These are phyloP conservation scores for Hypoxylon rubiginosum DNA, from an alignment of 2,329 filamentous ascomycete genomes.

Conservation along the genomic window DNA sequence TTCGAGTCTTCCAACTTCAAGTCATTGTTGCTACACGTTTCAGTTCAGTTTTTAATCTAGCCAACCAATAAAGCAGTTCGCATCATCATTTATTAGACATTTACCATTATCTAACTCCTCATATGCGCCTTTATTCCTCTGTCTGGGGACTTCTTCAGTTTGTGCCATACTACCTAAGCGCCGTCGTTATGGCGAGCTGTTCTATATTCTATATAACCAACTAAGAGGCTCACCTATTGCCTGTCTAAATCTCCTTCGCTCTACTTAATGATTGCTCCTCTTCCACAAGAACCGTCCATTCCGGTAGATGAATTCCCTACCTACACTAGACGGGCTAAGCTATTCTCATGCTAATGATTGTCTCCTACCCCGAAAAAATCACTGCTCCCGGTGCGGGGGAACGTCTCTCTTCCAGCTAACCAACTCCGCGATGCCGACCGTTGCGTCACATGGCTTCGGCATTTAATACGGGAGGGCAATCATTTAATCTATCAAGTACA, in stretches of 20 bases:
- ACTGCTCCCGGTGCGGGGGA: slow-evolving; percentile 37
- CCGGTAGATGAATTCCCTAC: neutral
- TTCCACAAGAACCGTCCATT: neutral
- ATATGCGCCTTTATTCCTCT: too few species aligned
- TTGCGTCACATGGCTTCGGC: slow-evolving; percentile 34
- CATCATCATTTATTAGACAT: neutral
- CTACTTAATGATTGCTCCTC: neutral
- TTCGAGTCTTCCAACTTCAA: neutral
- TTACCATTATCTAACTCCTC: neutral
- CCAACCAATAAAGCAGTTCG: neutral
- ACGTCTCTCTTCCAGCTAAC: slow-evolving; percentile 9
- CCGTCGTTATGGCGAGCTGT: too few species aligned
- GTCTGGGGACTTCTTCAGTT: too few species aligned
- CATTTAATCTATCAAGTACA: neutral
- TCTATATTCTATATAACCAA: too few species aligned
- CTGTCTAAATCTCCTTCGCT: neutral
- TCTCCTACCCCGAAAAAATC: neutral
- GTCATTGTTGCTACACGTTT: neutral
- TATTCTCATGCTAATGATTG: slow-evolving; percentile 9
- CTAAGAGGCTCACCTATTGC: too few species aligned
- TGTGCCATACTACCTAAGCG: too few species aligned
- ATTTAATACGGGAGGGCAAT: slow-evolving; percentile 29
- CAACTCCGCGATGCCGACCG: slow-evolving; percentile 27
- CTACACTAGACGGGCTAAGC: neutral
- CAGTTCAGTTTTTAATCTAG: neutral